Evolutionary conservation across 2,329 filamentous ascomycete species (phyloP).

Genomic region (Elsinoe batatas): DNA sequence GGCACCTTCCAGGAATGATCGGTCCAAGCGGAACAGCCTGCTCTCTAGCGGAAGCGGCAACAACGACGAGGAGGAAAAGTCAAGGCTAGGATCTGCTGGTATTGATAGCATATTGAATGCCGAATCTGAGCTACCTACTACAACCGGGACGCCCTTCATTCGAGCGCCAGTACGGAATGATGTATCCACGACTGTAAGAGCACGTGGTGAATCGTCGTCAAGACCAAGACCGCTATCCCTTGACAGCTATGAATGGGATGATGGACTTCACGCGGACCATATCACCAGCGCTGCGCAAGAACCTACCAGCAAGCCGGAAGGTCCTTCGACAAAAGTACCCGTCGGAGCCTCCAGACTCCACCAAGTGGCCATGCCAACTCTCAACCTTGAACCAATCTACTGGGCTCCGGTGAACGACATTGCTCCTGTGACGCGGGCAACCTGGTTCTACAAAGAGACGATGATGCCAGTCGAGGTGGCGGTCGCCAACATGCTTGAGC

Average conservation of each 20-base stretch:
- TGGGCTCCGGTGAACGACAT: conserved; percentile 93
- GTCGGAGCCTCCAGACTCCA: conserved; percentile 88
- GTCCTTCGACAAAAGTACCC: conserved; percentile 52
- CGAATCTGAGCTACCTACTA: conserved; percentile 18
- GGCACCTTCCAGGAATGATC: background rate
- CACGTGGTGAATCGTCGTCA: conserved; percentile 14
- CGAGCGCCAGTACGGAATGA: conserved; percentile 38
- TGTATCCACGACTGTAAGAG: conserved; percentile 19
- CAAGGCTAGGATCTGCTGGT: conserved; percentile 13
- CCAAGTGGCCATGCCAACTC: conserved; percentile 68
- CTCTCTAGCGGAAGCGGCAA: background rate
- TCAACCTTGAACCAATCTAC: conserved; percentile 90
- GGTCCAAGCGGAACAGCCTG: background rate
- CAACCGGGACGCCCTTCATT: conserved; percentile 43
- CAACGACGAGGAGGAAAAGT: conserved; percentile 11
- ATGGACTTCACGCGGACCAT: conserved; percentile 22
- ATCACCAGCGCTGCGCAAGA: conserved; percentile 24
- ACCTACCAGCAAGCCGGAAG: conserved; percentile 10
- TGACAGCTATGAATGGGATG: conserved; percentile 43
- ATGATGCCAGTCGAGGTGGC: conserved; percentile 81
- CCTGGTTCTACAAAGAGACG: conserved; percentile 95
- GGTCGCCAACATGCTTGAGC: conserved; percentile 84
- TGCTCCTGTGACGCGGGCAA: conserved; percentile 69
- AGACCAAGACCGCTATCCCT: conserved; percentile 29
- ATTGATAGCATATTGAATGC: conserved; percentile 10